These are phyloP conservation scores for Phytophthora hybrid DNA, from an alignment of 352 stramenopile genomes.

Conservation along the genomic window DNA sequence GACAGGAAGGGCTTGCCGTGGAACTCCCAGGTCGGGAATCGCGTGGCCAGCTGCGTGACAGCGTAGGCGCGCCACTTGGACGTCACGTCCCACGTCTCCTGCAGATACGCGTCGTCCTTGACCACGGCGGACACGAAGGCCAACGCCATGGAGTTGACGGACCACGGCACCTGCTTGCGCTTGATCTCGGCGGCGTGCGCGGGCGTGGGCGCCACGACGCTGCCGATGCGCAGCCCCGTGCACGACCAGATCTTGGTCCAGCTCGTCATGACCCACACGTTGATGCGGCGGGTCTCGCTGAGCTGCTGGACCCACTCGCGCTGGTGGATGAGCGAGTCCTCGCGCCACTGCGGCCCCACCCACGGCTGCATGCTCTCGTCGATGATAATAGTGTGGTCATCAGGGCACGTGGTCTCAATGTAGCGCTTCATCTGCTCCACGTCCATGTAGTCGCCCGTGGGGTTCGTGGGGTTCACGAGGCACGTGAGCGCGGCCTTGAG, in stretches of 20 bases:
- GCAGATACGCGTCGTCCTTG: slow-evolving; percentile 80
- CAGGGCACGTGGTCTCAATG: slow-evolving; percentile 84
- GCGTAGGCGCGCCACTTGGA: slow-evolving; percentile 77
- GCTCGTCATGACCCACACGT: slow-evolving; percentile 93
- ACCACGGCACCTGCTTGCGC: slow-evolving; percentile 93
- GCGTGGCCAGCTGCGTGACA: slow-evolving; percentile 56
- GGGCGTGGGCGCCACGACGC: slow-evolving; percentile 84
- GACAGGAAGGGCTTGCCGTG: slow-evolving; percentile 81
- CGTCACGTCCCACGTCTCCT: slow-evolving; percentile 88
- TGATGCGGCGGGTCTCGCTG: slow-evolving; percentile 76
- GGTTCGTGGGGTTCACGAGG: slow-evolving; percentile 92
- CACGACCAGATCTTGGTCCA: slow-evolving; percentile 95
- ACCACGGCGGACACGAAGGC: slow-evolving; percentile 88
- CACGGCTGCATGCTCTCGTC: slow-evolving; percentile 94
- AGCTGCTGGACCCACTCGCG: slow-evolving; percentile 84
- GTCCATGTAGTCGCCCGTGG: slow-evolving; percentile 89
- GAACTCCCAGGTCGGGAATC: slow-evolving; percentile 77
- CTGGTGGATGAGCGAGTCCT: slow-evolving; percentile 90
- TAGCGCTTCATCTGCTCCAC: slow-evolving; percentile 88
- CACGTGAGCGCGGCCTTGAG: slow-evolving; percentile 79
- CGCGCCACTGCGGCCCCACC: slow-evolving; percentile 84
- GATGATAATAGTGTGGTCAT: slow-evolving; percentile 92
- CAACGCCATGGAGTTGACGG: slow-evolving; percentile 92
- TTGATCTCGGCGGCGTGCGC: slow-evolving; percentile 86
- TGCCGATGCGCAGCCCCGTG: slow-evolving; percentile 89